These are phyloP conservation scores for Carex parvula DNA, from an alignment of 176 grass and related monocot genomes.

Conservation along the genomic window DNA sequence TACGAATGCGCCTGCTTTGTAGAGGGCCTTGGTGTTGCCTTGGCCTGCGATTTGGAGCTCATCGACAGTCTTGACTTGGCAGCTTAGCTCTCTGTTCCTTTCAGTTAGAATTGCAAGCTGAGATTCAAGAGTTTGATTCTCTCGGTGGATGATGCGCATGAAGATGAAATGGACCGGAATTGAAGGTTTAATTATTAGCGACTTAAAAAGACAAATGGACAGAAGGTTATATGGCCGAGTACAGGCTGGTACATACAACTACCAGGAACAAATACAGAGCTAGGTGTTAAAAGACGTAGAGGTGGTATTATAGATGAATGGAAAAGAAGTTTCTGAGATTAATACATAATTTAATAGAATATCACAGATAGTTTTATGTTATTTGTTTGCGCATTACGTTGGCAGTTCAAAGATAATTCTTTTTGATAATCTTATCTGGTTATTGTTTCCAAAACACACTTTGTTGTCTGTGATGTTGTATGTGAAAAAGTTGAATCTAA, in stretches of 20 bases:
- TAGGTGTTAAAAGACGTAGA: background rate
- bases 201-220: background rate
- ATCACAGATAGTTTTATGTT: background rate
- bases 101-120: constrained; percentile 44
- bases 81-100: constrained; percentile 73
- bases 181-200: background rate
- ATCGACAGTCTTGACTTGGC: constrained; percentile 59
- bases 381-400: background rate
- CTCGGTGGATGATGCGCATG: constrained; percentile 45
- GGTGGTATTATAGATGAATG: background rate
- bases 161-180: constrained; percentile 47
- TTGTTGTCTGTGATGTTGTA: no score
- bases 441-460: background rate
- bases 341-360: background rate
- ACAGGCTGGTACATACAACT: background rate
- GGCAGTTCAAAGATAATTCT: background rate
- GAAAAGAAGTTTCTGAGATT: background rate
- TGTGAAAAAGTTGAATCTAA: no score
- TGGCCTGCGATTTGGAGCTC: constrained; percentile 68
- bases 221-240: background rate
- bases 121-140: constrained; percentile 47
- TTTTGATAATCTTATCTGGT: background rate
- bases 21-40: constrained; percentile 38
- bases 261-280: no score
- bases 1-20: constrained; percentile 74